Evolutionary conservation across 2,329 filamentous ascomycete genomes (phyloP), one percentile per base, ranked within the genome.

Genomic region (Coleophoma cylindrospora): DNA sequence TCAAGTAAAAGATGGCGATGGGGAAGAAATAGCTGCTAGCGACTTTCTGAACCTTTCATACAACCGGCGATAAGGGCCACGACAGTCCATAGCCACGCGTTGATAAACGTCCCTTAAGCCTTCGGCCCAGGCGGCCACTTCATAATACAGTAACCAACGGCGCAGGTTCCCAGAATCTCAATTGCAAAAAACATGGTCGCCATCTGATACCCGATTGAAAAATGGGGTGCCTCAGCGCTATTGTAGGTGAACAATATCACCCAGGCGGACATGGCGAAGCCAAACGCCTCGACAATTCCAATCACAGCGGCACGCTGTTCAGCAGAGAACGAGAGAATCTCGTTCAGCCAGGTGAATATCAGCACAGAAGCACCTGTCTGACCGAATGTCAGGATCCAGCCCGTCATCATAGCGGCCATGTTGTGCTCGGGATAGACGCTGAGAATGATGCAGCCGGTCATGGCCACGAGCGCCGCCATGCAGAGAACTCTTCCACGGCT

Each of bases 221-320:
- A 56, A 17, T 51, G 47, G 14, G 52, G 54, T 12, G 45, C 32
- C 8, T 56, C 41, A 14, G 47, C 32, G 8, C 43, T 49, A 13
- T 52, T 50, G 22, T 54, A 56, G 10, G 48, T 50, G 34, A 54
- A 45, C 14, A 54, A 27, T 34, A 52, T 49, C 14, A 46, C 22
- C 44, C 44, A 46, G 14, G 44, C 44, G 36, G 34, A 34, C 12
- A 46, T 34, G 27, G 17, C 22, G 19, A 21, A 43, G 15, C 40
- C 40, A 14, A 43, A 22, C 11, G 40, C 32, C 15, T 43, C n/a
- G 9, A 43, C 17, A 14, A 17, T n/a, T 2, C 40, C 40, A 9
- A 43, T 12, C 7, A 43, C 14, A 32, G 32, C 32, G 3, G 22
- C 17, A 10, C 40, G 17, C 17, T 43, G 15, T 14, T 43, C 40